These are phyloP conservation scores for Carex littledalei DNA, from an alignment of 176 grass and related monocot species.

Conservation along the genomic window DNA sequence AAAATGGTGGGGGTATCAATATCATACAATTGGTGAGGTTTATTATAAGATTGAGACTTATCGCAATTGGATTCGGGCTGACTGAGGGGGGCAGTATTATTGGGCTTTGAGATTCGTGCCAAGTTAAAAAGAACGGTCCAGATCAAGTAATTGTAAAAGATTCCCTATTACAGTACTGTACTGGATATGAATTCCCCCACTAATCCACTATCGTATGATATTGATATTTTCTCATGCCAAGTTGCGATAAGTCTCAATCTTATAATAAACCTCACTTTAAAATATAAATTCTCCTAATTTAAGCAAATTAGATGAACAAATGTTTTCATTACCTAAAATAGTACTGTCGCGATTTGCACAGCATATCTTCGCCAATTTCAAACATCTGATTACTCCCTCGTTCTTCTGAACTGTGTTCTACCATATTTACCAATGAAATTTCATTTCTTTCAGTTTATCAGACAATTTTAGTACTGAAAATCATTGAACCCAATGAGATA, in stretches of 20 bases:
- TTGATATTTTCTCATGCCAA: constrained; percentile 10
- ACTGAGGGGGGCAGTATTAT: too few species aligned
- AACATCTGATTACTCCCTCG: not conserved
- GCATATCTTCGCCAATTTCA: too few species aligned
- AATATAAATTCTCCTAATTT: not conserved
- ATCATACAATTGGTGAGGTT: too few species aligned
- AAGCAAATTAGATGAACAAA: not conserved
- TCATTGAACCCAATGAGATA: not conserved
- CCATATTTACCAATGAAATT: not conserved
- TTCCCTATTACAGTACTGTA: too few species aligned
- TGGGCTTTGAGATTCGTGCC: too few species aligned
- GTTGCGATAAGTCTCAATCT: not conserved
- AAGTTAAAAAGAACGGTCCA: too few species aligned
- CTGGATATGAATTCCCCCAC: too few species aligned
- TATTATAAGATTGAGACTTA: too few species aligned
- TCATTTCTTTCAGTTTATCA: not conserved
- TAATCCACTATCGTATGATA: constrained; percentile 10
- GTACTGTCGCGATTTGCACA: not conserved
- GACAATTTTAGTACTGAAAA: too few species aligned
- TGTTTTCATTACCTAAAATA: not conserved
- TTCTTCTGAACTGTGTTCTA: not conserved
- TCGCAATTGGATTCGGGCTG: too few species aligned
- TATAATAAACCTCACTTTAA: not conserved
- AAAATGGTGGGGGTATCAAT: too few species aligned
- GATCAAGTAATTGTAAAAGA: too few species aligned